phyloP scores from a whole-genome alignment of 2,329 filamentous ascomycete species.

The Fusarium sp. region DNA sequence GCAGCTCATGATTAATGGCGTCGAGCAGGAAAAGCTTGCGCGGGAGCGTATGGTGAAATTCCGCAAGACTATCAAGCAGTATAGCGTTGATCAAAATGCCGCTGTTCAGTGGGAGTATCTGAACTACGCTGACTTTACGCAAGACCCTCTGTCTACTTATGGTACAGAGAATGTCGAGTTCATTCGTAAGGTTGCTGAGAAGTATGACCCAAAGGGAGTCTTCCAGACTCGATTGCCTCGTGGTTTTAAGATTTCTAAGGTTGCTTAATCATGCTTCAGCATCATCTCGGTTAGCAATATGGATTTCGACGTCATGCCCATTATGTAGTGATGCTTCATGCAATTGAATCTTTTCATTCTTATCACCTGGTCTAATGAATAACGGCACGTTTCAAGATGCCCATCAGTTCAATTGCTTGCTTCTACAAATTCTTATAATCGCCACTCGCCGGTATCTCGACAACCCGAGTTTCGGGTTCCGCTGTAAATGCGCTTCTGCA shows the following conservation, averaged over 20 bases:
- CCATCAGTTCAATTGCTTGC: no score
- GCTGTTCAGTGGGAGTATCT: conserved; percentile 26
- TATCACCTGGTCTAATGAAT: no score
- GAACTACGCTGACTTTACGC: conserved; percentile 21
- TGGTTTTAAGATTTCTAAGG: conserved; percentile 24
- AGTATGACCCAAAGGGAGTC: neutral
- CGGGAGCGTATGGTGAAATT: conserved; percentile 24
- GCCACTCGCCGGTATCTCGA: no score
- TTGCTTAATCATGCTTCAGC: neutral
- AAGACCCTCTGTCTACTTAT: conserved; percentile 20
- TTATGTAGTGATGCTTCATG: no score
- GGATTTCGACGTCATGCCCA: no score
- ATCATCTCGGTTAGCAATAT: no score
- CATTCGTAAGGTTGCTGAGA: conserved; percentile 7
- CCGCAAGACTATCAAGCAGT: conserved; percentile 14
- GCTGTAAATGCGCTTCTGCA: no score
- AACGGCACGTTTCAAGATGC: no score
- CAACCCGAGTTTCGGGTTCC: no score
- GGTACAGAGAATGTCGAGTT: conserved; percentile 4
- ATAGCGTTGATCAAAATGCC: conserved; percentile 1
- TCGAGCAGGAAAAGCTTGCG: conserved; percentile 18
- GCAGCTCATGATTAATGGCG: conserved; percentile 19
- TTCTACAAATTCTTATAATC: no score
- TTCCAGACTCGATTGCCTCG: conserved; percentile 15
- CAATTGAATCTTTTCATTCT: no score